Evolutionary conservation across 805 yeast genomes (phyloP).

Genomic region (Metschnikowia chrysomelidarum): DNA sequence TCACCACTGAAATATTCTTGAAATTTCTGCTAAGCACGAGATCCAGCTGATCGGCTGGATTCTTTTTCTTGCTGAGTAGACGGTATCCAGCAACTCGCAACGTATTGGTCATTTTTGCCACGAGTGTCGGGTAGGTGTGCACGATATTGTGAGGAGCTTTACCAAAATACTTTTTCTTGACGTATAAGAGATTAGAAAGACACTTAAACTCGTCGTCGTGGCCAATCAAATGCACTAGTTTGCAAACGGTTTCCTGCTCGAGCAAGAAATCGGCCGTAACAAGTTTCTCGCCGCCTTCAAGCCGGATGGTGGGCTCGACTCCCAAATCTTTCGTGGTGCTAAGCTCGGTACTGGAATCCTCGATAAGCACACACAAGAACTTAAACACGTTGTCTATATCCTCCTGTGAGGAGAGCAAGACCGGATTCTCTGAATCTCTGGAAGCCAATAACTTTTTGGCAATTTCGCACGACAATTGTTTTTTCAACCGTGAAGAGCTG

Average conservation of each 20-base stretch:
- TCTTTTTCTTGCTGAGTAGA: slow-evolving; percentile 21
- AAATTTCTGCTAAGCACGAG: slow-evolving; percentile 51
- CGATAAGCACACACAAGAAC: slow-evolving; percentile 54
- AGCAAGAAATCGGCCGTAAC: slow-evolving; percentile 38
- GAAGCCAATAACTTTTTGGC: slow-evolving; percentile 52
- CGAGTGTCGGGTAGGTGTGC: slow-evolving; percentile 74
- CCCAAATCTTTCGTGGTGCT: slow-evolving; percentile 43
- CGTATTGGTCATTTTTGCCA: slow-evolving; percentile 57
- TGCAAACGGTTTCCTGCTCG: slow-evolving; percentile 64
- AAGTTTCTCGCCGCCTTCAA: slow-evolving; percentile 27
- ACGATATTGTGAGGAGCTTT: slow-evolving; percentile 56
- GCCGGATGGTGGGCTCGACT: slow-evolving; percentile 30
- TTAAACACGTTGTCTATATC: slow-evolving; percentile 61
- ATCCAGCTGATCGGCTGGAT: slow-evolving; percentile 24
- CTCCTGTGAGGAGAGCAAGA: slow-evolving; percentile 30
- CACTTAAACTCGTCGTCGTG: slow-evolving; percentile 41
- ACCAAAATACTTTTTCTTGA: slow-evolving; percentile 45
- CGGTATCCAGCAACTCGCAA: slow-evolving; percentile 46
- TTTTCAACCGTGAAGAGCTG: slow-evolving; percentile 52
- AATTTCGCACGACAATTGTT: slow-evolving; percentile 57
- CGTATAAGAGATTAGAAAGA: slow-evolving; percentile 33
- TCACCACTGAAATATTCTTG: slow-evolving; percentile 67
- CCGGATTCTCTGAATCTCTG: slow-evolving; percentile 28
- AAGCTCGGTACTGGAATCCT: slow-evolving; percentile 27
- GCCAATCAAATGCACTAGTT: slow-evolving; percentile 63